A percentile compares a stretch with the other conserved stretches of the same genome.
Evolutionary conservation across 306 rosid genomes (phyloP).

Genomic region (Citrullus mucosospermus): DNA sequence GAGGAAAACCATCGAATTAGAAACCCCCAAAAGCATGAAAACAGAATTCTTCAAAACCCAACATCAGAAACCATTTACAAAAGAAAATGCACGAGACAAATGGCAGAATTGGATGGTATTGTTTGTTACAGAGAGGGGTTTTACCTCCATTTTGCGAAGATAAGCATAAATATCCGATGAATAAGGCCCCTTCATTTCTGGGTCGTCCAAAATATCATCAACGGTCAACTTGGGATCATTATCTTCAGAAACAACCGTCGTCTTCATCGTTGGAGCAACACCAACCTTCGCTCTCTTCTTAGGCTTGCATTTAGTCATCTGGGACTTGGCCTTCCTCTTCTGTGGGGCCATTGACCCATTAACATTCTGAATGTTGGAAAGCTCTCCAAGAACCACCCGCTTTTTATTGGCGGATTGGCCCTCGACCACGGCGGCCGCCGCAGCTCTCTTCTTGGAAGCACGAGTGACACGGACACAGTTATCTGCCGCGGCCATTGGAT

Average conservation of each 20-base stretch:
- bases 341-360: not conserved
- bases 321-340: not conserved
- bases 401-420: conserved; percentile 22
- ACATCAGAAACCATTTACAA: not conserved
- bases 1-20: not conserved
- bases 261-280: not conserved
- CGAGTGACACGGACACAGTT: conserved; percentile 32
- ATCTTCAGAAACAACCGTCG: not conserved
- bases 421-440: conserved; percentile 33
- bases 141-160: conserved; percentile 69
- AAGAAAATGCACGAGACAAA: not conserved
- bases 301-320: conserved; percentile 10
- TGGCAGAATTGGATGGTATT: not conserved
- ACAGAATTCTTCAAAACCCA: not conserved
- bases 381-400: conserved; percentile 65
- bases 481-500: conserved; percentile 14
- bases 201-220: conserved; percentile 23
- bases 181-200: conserved; percentile 47
- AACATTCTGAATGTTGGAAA: conserved; percentile 26
- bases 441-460: conserved; percentile 44
- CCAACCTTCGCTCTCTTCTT: conserved; percentile 1
- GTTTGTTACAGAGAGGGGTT: not conserved
- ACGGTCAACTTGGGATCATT: not conserved
- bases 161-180: conserved; percentile 56
- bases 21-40: not conserved